Evolutionary conservation across 305 asterid genomes (phyloP).

Genomic region (Rubia tinctorum): DNA sequence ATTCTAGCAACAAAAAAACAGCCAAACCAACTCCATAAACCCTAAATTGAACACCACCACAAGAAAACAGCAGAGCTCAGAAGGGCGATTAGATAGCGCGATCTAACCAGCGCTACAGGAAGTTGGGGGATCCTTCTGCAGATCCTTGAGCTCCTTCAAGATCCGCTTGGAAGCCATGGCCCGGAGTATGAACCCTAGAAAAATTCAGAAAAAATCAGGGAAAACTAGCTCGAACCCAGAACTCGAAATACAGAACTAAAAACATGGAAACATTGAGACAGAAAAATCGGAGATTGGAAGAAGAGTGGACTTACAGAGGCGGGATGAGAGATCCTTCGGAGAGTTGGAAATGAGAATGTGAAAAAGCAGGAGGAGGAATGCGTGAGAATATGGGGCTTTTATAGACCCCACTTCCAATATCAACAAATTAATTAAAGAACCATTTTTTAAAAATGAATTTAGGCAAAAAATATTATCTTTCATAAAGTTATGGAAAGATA

Average conservation of each 20-base stretch:
- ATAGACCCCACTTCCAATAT: neutral
- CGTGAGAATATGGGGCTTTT: constrained; percentile 6
- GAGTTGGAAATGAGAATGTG: constrained; percentile 11
- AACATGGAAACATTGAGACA: neutral
- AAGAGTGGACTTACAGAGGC: neutral
- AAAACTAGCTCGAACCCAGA: neutral
- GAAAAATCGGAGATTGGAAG: neutral
- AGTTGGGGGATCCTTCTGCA: constrained; percentile 36
- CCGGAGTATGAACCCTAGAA: constrained; percentile 1
- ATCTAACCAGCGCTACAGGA: constrained; percentile 35
- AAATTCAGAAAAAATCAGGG: neutral
- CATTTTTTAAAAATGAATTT: no score
- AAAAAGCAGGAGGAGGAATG: constrained; percentile 6
- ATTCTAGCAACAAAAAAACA: no score
- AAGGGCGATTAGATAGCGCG: neutral
- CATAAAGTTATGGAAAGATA: no score
- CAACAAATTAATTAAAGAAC: neutral
- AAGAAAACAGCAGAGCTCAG: no score
- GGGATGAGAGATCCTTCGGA: neutral
- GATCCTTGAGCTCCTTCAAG: constrained; percentile 36
- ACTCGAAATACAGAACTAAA: neutral
- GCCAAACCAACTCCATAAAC: neutral
- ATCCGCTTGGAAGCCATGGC: constrained; percentile 37
- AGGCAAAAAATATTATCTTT: no score
- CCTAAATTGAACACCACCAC: neutral